These are phyloP conservation scores for Persicaria tinctoria DNA, from an alignment of 148 eudicot species.

Conservation along the genomic window DNA sequence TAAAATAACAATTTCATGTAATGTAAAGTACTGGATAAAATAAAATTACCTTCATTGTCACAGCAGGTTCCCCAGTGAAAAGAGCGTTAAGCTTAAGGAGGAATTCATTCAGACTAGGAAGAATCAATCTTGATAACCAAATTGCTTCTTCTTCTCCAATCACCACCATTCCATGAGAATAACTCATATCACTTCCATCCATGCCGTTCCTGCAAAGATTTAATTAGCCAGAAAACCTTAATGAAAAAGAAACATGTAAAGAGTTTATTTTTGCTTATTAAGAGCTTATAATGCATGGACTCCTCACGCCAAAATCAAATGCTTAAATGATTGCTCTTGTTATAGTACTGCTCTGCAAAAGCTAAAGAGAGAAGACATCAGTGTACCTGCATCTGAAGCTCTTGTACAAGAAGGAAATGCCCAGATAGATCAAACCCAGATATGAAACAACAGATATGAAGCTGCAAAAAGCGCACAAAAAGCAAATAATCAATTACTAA, in stretches of 20 bases:
- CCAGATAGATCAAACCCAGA: conserved; percentile 63
- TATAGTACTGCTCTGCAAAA: neutral
- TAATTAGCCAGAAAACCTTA: neutral
- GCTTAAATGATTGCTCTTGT: neutral
- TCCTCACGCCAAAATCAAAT: too few species aligned
- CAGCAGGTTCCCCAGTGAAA: conserved; percentile 79
- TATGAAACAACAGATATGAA: conserved; percentile 57
- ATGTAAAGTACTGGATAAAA: neutral
- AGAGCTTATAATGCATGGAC: too few species aligned
- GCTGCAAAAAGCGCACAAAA: conserved; percentile 27
- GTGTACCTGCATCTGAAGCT: conserved; percentile 49
- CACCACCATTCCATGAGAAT: conserved; percentile 19
- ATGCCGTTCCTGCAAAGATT: conserved; percentile 8
- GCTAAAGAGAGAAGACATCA: neutral
- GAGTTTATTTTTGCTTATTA: too few species aligned
- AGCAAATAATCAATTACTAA: neutral
- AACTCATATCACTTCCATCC: conserved; percentile 20
- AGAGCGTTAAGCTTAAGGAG: conserved; percentile 52
- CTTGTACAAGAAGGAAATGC: conserved; percentile 52
- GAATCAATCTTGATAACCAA: conserved; percentile 49
- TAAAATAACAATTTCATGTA: neutral
- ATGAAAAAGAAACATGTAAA: neutral
- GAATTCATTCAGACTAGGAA: conserved; percentile 68
- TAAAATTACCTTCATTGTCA: conserved; percentile 64
- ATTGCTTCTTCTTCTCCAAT: conserved; percentile 75